Conservation (phyloP, 345 rosid genomes). For the Linum lewisii region DNA sequence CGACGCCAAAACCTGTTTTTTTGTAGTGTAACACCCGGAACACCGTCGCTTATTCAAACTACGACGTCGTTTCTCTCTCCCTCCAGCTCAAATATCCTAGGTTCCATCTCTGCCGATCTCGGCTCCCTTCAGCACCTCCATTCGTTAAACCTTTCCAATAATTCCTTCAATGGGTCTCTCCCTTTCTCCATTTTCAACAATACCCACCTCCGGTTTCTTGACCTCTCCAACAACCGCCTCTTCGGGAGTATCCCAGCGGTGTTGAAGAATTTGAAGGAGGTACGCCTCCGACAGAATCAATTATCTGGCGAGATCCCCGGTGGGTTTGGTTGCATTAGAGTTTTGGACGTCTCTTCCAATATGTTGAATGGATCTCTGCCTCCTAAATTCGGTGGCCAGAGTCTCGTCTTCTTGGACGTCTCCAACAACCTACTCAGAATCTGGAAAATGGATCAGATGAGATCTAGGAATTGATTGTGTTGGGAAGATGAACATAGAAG, state of each 20-base stretch:
- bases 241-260: constrained; percentile 46
- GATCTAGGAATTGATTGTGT: too few species aligned
- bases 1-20: too few species aligned
- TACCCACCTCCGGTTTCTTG: constrained; percentile 52
- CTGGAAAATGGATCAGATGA: too few species aligned
- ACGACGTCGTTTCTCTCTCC: constrained; percentile 42
- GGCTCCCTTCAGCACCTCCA: constrained; percentile 48
- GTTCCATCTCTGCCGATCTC: constrained; percentile 68
- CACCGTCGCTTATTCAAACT: constrained; percentile 47
- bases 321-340: constrained; percentile 38
- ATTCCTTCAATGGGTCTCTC: constrained; percentile 68
- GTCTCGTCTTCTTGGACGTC: constrained; percentile 45
- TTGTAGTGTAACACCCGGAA: too few species aligned
- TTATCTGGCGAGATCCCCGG: constrained; percentile 49
- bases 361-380: constrained; percentile 69
- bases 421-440: constrained; percentile 73
- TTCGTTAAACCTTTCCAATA: constrained; percentile 67
- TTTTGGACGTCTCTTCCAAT: constrained; percentile 74
- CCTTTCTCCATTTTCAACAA: constrained; percentile 49
- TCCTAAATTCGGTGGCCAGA: constrained; percentile 48
- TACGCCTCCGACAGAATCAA: constrained; percentile 53
- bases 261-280: constrained; percentile 35
- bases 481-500: too few species aligned
- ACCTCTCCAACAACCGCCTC: constrained; percentile 58
- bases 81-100: constrained; percentile 60